A percentile compares a stretch with the other conserved stretches of the same genome.
Conservation (phyloP, 352 stramenopile genomes). For the Phytophthora litchii region DNA sequence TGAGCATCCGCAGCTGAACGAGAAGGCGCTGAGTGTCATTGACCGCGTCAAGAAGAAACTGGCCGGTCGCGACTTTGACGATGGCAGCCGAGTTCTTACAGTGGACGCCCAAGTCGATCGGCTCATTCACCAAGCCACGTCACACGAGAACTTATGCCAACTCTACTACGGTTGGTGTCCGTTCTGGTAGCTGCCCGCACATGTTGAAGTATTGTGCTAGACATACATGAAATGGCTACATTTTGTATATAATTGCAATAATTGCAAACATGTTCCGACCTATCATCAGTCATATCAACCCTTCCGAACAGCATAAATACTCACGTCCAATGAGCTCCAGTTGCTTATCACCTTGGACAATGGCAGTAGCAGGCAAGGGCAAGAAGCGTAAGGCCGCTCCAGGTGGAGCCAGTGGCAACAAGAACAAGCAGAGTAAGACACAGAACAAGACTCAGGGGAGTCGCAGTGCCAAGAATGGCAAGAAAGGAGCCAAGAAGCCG, state of each 20-base stretch:
- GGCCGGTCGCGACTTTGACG: slow-evolving; percentile 97
- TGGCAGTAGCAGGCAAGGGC: slow-evolving; percentile 36
- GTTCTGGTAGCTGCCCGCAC: slow-evolving; percentile 69
- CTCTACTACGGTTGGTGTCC: slow-evolving; percentile 99
- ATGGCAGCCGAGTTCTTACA: slow-evolving; percentile 77
- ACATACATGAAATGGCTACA: too few relatives aligned
- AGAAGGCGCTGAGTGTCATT: slow-evolving; percentile 96
- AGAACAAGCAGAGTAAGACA: slow-evolving; percentile 52
- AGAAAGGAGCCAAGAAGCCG: slow-evolving; percentile 34
- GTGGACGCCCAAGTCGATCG: slow-evolving; percentile 96
- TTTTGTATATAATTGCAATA: slow-evolving; percentile 12
- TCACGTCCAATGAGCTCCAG: too few relatives aligned
- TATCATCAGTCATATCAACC: too few relatives aligned
- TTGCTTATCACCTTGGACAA: slow-evolving; percentile 20
- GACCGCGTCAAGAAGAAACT: slow-evolving; percentile 99
- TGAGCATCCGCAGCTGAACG: slow-evolving; percentile 84
- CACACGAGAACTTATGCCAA: slow-evolving; percentile 99
- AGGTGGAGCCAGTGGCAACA: slow-evolving; percentile 12
- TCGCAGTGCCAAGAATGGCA: slow-evolving; percentile 21
- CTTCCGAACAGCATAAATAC: too few relatives aligned
- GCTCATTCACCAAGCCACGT: slow-evolving; percentile 98
- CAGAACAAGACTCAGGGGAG: slow-evolving; percentile 17
- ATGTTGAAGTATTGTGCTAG: too few relatives aligned
- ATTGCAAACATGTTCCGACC: too few relatives aligned
- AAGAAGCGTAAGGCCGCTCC: slow-evolving; percentile 52